Evolutionary conservation across 352 stramenopile species (phyloP), one percentile per base, ranked within the genome.

Genomic region (Pythium rishiriense): DNA sequence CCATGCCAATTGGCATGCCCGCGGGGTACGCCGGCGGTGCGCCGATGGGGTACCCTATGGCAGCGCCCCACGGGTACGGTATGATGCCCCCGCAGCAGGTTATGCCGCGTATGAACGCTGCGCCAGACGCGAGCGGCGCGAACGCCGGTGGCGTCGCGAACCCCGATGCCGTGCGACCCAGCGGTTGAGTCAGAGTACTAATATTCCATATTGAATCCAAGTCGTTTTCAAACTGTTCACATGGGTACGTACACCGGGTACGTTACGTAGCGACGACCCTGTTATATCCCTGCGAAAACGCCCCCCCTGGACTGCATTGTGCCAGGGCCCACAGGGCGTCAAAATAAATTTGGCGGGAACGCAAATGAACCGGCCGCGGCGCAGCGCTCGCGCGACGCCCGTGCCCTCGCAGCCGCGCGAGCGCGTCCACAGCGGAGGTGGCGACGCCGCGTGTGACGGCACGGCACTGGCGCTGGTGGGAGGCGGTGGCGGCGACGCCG

Each of bases 21-120:
- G 17, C 48, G 4, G 77, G 64, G 26, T 87, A 82, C 64, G 58
- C 35, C 25, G 74, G 79, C 53, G 67, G 61, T 2, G 53, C 75
- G 21, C 69, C 70, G 10, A 83, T 87, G 72, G 72, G 74, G 24
- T 87, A 76, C 45, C 58, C 77, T 1, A 71, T 71, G 45, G 64
- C 78, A 41, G 63, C 58, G 0, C 69, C 75, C 6, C 78, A 83
- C 45, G 73, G 76, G 39, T 87, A 85, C 41, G 75, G 75, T 25
- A 85, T 87, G 76, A 76, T 84, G 68, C 54, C 22, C n/a, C 26
- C 69, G 3, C 66, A 70, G 41, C 76, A 80, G 57, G 68, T 68
- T 37, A 83, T 75, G 12, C 65, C 73, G 33, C 72, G 69, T 21
- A 71, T 75, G 65, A 14, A 19, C 4, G 12, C 24, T 9, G 31